Conservation (phyloP, 2,329 filamentous ascomycete species). For the Fusarium sp. region DNA sequence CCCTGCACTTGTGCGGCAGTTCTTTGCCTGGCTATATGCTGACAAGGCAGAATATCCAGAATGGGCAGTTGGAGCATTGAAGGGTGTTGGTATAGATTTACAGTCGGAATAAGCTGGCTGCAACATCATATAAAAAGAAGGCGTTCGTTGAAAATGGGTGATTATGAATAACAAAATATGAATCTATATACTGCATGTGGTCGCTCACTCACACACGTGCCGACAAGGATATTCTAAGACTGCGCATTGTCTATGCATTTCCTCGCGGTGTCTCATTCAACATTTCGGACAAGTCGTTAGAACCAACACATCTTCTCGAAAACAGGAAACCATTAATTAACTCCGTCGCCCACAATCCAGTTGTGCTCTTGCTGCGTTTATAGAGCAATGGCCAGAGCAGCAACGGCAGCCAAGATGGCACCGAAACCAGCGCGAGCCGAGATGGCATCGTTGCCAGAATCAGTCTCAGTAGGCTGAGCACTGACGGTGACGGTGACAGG, state of each 20-base stretch:
- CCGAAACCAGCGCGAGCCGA: constrained; percentile 38
- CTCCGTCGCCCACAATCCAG: constrained; percentile 2
- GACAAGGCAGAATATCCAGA: constrained; percentile 75
- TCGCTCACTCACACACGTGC: constrained; percentile 22
- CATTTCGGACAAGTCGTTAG: constrained; percentile 36
- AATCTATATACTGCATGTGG: constrained; percentile 40
- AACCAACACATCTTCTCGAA: constrained; percentile 24
- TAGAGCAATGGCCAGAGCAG: constrained; percentile 42
- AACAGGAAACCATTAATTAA: constrained; percentile 14
- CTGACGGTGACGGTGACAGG: constrained; percentile 44
- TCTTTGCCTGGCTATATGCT: constrained; percentile 80
- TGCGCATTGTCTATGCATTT: constrained; percentile 19
- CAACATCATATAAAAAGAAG: constrained; percentile 3
- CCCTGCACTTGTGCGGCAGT: constrained; percentile 80
- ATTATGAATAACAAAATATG: constrained; percentile 33
- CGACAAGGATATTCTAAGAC: constrained; percentile 23
- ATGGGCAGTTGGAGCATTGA: constrained; percentile 87
- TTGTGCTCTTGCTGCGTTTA: constrained; percentile 26
- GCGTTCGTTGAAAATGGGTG: constrained; percentile 16
- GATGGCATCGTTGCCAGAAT: constrained; percentile 34
- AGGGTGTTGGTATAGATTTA: constrained; percentile 80
- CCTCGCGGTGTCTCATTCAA: constrained; percentile 42
- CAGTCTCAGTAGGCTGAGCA: constrained; percentile 23
- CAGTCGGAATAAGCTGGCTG: constrained; percentile 34
- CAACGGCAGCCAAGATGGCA: constrained; percentile 41